A percentile compares a stretch with the other conserved stretches of the same genome.
Evolutionary conservation across 495 filamentous ascomycete species (phyloP).

Genomic region (Daldinia bambusicola): DNA sequence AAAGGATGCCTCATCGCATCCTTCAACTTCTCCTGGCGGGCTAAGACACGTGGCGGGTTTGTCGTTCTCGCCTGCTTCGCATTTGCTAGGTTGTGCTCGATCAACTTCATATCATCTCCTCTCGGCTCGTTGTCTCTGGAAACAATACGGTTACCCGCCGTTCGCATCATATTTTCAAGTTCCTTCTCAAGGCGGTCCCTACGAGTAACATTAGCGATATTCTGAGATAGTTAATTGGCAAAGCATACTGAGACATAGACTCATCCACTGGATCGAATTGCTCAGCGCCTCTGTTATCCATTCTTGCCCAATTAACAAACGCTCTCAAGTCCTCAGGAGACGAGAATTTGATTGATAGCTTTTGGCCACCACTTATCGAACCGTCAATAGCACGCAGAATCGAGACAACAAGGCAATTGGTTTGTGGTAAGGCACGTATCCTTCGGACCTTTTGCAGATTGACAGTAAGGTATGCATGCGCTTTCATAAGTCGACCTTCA

Average conservation of each 20-base stretch:
- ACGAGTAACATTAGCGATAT: slow-evolving; percentile 20
- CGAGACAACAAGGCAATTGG: slow-evolving; percentile 19
- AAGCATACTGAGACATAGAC: slow-evolving; percentile 24
- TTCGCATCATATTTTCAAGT: slow-evolving; percentile 19
- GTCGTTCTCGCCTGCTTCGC: slow-evolving; percentile 1
- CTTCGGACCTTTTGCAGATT: slow-evolving; percentile 17
- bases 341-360: slow-evolving; percentile 39
- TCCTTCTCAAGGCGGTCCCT: slow-evolving; percentile 36
- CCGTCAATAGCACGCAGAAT: slow-evolving; percentile 7
- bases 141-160: slow-evolving; percentile 9
- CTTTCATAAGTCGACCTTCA: slow-evolving; percentile 13
- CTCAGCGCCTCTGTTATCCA: neutral
- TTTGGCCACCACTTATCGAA: slow-evolving; percentile 18
- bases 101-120: slow-evolving; percentile 42
- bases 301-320: slow-evolving; percentile 37
- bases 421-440: neutral
- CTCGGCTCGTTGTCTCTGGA: slow-evolving; percentile 6
- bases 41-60: neutral
- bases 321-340: slow-evolving; percentile 15
- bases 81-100: slow-evolving; percentile 33
- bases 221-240: neutral
- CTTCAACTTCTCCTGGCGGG: slow-evolving; percentile 19
- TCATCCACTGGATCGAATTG: neutral
- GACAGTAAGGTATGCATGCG: slow-evolving; percentile 36
- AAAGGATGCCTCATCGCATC: slow-evolving; percentile 24